Base-by-base conservation (phyloP, 805 yeast species). In the Metschnikowia rubicola region DNA sequence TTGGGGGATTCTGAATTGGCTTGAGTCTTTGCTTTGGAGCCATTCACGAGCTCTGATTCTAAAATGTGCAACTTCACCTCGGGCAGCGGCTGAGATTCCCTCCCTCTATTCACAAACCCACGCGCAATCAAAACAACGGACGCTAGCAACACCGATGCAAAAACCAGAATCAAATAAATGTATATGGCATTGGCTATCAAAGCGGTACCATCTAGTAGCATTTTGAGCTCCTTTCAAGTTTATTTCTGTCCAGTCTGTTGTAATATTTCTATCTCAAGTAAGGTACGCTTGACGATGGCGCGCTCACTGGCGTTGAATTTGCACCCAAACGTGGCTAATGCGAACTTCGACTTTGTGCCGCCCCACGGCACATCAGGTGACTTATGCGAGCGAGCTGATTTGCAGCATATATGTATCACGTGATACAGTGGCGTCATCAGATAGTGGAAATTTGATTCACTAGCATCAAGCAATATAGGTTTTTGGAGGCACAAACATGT, bases 151-250 rank as follows among this genome's bases (percentile, higher is more conserved):
- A 45, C 43, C 9, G 50, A 41, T 2, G 41, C 32, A 35, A 43
- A 48, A 11, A 48, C 42, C 35, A 50, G 39, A 12, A 45, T 29
- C 35, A 51, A 44, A 35, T 48, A 51, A 3, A 51, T 49, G 38
- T 51, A 51, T 17, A 51, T 42, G 21, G 54, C 50, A 39, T 51
- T 51, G 15, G 54, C 50, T 35, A 51, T 26, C 21, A 47, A 39
- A 32, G 44, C 51, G 21, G 47, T 48, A 21, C 39, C 51, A 30
- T 50, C 48, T 43, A 49, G 46, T 39, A 50, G 49, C 53, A 52
- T 48, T 30, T 39, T 47, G 15, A 26, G 33, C 29, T 15, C 26
- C 36, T 44, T 29, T 38, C 35, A 10, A 13, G 30, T 4, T 11
- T 12, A 19, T 10, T 7, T 17, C 9, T 4, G 1, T 17, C 12